A percentile compares a stretch with the other conserved stretches of the same genome.
phyloP scores from a whole-genome alignment of 2,329 filamentous ascomycete species.

The Helminthosporium solani region DNA sequence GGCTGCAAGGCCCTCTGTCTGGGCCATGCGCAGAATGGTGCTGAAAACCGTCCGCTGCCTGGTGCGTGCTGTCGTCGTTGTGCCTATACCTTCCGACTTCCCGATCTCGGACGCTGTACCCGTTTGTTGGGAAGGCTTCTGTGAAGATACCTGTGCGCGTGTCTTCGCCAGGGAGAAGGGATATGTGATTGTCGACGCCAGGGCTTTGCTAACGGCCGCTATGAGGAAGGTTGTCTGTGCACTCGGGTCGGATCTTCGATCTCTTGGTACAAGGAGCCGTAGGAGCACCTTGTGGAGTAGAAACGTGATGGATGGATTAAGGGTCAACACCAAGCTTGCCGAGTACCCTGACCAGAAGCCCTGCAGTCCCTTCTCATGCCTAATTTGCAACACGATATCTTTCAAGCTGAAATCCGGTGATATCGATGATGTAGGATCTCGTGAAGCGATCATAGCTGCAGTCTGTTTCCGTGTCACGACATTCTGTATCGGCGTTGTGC shows the following conservation, averaged over 20 bases:
- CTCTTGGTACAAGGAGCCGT: conserved; percentile 56
- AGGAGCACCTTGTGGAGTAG: conserved; percentile 75
- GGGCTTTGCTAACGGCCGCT: conserved; percentile 75
- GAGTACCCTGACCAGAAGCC: conserved; percentile 91
- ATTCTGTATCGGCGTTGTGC: conserved; percentile 79
- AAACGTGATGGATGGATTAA: conserved; percentile 86
- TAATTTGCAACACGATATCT: conserved; percentile 65
- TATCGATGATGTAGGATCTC: conserved; percentile 35
- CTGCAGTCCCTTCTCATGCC: conserved; percentile 65
- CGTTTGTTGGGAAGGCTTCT: conserved; percentile 30
- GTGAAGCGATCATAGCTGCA: conserved; percentile 52
- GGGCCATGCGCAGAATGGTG: conserved; percentile 59
- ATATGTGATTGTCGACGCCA: conserved; percentile 76
- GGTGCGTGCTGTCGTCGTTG: conserved; percentile 24
- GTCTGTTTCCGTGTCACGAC: conserved; percentile 82
- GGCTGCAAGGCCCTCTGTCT: conserved; percentile 65
- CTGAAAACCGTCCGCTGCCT: conserved; percentile 59
- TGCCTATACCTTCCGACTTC: conserved; percentile 23
- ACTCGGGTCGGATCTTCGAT: conserved; percentile 55
- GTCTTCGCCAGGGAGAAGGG: conserved; percentile 85
- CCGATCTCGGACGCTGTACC: conserved; percentile 32
- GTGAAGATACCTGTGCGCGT: conserved; percentile 64
- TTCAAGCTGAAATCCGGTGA: conserved; percentile 42
- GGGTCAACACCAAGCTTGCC: conserved; percentile 73
- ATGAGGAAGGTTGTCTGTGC: conserved; percentile 61